Conservation (phyloP, 148 eudicot genomes). For the Camellia lanceoleosa region DNA sequence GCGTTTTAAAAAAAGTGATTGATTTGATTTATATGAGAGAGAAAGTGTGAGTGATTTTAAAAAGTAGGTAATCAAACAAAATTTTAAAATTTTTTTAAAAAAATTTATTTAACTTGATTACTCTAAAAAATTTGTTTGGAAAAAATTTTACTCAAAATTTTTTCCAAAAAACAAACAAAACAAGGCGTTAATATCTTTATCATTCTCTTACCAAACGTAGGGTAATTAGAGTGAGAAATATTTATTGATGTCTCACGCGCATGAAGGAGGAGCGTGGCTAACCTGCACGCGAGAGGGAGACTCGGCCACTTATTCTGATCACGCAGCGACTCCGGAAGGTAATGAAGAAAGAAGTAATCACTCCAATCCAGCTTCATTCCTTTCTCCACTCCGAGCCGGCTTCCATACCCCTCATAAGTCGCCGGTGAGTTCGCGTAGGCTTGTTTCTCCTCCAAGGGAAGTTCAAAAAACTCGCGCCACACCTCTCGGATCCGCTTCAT, state of each 20-base stretch:
- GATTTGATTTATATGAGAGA: too few species aligned
- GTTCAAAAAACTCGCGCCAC: conserved; percentile 49
- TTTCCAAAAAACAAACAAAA: too few species aligned
- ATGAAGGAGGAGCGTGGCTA: background rate
- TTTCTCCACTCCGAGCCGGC: conserved; percentile 47
- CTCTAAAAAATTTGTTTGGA: too few species aligned
- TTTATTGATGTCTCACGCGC: background rate
- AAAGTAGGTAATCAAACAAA: too few species aligned
- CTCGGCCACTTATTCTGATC: conserved; percentile 48
- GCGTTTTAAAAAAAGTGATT: too few species aligned
- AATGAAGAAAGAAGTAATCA: conserved; percentile 47
- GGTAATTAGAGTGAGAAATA: too few species aligned
- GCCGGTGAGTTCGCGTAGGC: conserved; percentile 39
- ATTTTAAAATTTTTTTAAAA: too few species aligned
- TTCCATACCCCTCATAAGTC: conserved; percentile 55
- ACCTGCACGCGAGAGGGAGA: conserved; percentile 40
- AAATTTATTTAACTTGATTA: too few species aligned
- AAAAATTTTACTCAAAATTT: too few species aligned
- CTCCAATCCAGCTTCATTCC: conserved; percentile 46
- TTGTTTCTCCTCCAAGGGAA: conserved; percentile 40
- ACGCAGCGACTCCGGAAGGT: conserved; percentile 28
- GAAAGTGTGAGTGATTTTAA: too few species aligned
- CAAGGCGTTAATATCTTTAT: too few species aligned
- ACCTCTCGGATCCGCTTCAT: conserved; percentile 28
- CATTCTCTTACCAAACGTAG: too few species aligned